Evolutionary conservation across 2,329 filamentous ascomycete species (phyloP), one percentile per base, ranked within the genome.

Genomic region (Truncatella angustata): DNA sequence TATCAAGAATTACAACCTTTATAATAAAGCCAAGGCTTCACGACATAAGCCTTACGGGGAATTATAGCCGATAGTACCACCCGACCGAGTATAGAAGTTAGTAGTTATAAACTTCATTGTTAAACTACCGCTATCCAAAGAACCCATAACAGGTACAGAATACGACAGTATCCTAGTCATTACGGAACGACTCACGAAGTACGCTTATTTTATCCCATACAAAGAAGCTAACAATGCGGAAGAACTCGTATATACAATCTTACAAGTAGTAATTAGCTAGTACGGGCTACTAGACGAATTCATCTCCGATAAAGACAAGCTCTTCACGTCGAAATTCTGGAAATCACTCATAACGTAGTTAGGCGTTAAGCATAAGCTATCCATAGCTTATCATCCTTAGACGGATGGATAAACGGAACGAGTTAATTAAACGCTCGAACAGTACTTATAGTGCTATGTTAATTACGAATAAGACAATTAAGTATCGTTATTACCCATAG

Each of bases 301-400:
- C 24, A 39, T 40, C 14, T 49, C 20, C 11, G 20, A 49, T 30
- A 18, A 18, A 36, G 16, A 48, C 16, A 48, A 48, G 26, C 18
- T 48, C 6, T 32, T 53, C 14, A 47, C n/a, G 30, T 44, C 36
- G 35, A 49, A 32, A 36, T 20, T 24, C 28, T 52, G 10, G 11
- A 46, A 43, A 50, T 45, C 14, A 16, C 16, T 47, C 11, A 49
- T 30, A 48, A 21, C 11, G 30, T 3, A 20, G 23, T 16, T 49
- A 39, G 35, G 35, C 11, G 36, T 40, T n/a, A n/a, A n/a, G n/a
- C n/a, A n/a, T n/a, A n/a, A n/a, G n/a, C n/a, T n/a, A n/a, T n/a
- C n/a, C n/a, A n/a, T n/a, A n/a, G n/a, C n/a, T n/a, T n/a, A 35
- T n/a, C 32, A 10, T n/a, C n/a, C n/a, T n/a, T n/a, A n/a, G n/a